phyloP scores from a whole-genome alignment of 2,329 filamentous ascomycete species.

The Alternaria gansuensis region DNA sequence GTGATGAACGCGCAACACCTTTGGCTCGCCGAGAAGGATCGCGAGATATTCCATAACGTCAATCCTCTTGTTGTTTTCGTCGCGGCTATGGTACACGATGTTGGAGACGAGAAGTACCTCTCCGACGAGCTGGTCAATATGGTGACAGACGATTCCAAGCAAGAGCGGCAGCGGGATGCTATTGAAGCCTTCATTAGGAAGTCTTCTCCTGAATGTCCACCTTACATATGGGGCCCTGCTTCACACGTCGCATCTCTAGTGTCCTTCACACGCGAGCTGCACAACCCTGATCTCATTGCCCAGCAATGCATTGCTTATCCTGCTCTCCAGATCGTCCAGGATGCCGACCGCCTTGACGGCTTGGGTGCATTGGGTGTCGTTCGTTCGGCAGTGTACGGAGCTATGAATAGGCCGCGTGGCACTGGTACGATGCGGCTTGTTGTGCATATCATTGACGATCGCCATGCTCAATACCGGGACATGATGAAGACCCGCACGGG shows the following conservation, averaged over 20 bases:
- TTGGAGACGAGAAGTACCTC: constrained; percentile 81
- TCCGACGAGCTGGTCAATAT: constrained; percentile 9
- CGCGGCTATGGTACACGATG: constrained; percentile 72
- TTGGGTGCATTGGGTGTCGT: constrained; percentile 72
- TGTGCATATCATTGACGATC: constrained; percentile 22
- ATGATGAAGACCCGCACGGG: constrained; percentile 36
- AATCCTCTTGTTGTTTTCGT: constrained; percentile 70
- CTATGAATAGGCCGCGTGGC: constrained; percentile 54
- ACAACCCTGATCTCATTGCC: constrained; percentile 65
- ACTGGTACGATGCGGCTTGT: constrained; percentile 45
- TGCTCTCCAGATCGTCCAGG: constrained; percentile 84
- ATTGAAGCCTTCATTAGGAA: constrained; percentile 26
- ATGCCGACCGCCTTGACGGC: constrained; percentile 86
- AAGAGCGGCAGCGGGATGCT: constrained; percentile 57
- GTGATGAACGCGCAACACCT: constrained; percentile 72
- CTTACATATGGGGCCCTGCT: constrained; percentile 69
- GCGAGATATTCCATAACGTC: constrained; percentile 40
- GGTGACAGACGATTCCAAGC: constrained; percentile 54
- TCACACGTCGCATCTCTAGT: constrained; percentile 77
- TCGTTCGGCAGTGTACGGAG: background rate
- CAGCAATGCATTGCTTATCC: constrained; percentile 65
- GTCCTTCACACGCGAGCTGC: constrained; percentile 77
- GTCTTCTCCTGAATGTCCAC: constrained; percentile 14
- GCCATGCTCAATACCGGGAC: constrained; percentile 18
- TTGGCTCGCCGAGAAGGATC: constrained; percentile 59